Evolutionary conservation across 208 protist genomes (phyloP).

Genomic region (Herpetomonas tarakana): DNA sequence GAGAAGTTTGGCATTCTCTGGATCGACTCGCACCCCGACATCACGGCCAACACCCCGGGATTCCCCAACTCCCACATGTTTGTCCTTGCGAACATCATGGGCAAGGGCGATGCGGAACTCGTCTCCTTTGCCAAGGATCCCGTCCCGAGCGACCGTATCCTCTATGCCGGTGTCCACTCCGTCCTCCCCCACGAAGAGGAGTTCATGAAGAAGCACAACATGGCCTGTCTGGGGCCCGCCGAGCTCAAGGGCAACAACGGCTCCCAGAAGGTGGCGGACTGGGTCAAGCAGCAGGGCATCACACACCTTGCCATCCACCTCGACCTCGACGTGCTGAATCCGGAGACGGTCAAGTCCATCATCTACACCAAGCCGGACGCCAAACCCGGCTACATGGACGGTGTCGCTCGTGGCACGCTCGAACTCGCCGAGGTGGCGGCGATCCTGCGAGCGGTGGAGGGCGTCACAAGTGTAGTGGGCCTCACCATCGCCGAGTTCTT

Average conservation of each 20-base stretch:
- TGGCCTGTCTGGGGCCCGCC: conserved; percentile 11
- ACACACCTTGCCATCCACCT: conserved; percentile 32
- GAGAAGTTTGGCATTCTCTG: conserved; percentile 32
- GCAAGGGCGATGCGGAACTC: conserved; percentile 16
- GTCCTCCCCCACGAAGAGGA: conserved; percentile 8
- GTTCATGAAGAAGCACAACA: conserved; percentile 14
- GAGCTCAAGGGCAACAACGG: conserved; percentile 9
- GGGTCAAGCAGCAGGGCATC: conserved; percentile 25
- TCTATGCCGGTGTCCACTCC: conserved; percentile 20
- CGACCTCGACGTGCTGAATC: conserved; percentile 31
- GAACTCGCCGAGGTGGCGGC: conserved; percentile 11
- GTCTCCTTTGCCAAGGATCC: conserved; percentile 4
- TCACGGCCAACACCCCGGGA: conserved; percentile 15
- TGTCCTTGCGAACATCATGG: conserved; percentile 15
- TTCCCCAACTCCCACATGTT: conserved; percentile 25
- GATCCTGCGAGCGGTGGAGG: conserved; percentile 14
- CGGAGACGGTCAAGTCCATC: conserved; percentile 12
- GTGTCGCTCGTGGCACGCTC: conserved; percentile 20
- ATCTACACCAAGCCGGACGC: conserved; percentile 20
- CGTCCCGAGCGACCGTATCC: conserved; percentile 12
- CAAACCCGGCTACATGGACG: conserved; percentile 7
- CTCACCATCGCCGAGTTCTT: conserved; percentile 32
- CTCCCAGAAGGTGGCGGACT: neutral
- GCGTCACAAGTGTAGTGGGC: conserved; percentile 22
- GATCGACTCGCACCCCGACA: conserved; percentile 34